Evolutionary conservation across 2,329 filamentous ascomycete genomes (phyloP).

Genomic region (Didymella arachidicola): DNA sequence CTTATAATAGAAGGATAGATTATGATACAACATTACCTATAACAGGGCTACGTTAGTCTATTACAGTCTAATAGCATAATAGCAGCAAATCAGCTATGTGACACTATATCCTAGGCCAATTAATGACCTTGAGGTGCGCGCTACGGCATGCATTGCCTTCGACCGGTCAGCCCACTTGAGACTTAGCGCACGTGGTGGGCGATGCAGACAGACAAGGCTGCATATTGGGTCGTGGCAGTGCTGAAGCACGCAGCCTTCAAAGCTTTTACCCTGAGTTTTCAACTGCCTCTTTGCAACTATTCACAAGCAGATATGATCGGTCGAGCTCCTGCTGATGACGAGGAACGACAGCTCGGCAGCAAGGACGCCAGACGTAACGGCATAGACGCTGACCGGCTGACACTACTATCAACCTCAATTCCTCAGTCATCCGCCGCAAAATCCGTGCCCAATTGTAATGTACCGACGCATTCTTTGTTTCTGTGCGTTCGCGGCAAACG

Average conservation of each 20-base stretch:
- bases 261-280: neutral
- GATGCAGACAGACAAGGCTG: neutral
- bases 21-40: too few relatives aligned
- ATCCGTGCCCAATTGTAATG: neutral
- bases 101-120: too few relatives aligned
- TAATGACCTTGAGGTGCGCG: too few relatives aligned
- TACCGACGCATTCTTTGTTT: neutral
- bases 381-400: neutral
- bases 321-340: neutral
- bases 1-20: too few relatives aligned
- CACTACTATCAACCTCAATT: neutral
- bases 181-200: neutral
- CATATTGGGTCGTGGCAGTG: slow-evolving; percentile 10
- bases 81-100: too few relatives aligned
- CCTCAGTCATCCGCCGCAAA: neutral
- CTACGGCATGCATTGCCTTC: neutral
- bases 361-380: neutral
- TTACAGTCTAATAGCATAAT: too few relatives aligned
- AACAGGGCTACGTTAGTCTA: too few relatives aligned
- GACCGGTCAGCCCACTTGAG: neutral
- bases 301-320: neutral
- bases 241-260: neutral
- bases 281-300: neutral
- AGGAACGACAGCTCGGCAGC: neutral
- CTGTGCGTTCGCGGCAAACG: neutral